Evolutionary conservation across 768 basidiomycete species (phyloP).

Genomic region (Pleurotus platypus): DNA sequence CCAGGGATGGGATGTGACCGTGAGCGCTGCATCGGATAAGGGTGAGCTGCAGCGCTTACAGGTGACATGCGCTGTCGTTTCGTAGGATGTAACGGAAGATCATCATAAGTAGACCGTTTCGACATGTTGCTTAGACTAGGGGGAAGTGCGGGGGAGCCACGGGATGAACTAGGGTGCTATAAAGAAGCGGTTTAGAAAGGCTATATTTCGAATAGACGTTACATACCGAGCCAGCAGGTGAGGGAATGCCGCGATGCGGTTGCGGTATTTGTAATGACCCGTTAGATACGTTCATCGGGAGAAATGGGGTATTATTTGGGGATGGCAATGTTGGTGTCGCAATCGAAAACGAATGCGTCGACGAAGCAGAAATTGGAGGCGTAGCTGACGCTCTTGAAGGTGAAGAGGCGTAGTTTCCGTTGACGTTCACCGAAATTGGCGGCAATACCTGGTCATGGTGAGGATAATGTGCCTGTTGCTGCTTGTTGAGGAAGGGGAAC

Average conservation of each 20-base stretch:
- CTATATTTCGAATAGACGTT: neutral
- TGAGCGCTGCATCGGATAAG: slow-evolving; percentile 5
- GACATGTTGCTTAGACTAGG: slow-evolving; percentile 6
- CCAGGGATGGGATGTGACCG: slow-evolving; percentile 1
- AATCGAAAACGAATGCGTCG: neutral
- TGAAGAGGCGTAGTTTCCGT: neutral
- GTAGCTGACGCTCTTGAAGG: slow-evolving; percentile 6
- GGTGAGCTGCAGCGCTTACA: neutral
- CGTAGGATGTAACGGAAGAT: slow-evolving; percentile 1
- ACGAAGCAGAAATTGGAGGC: slow-evolving; percentile 2
- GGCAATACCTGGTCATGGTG: slow-evolving; percentile 3
- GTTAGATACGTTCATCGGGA: slow-evolving; percentile 7
- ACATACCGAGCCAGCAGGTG: slow-evolving; percentile 2
- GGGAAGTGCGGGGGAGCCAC: slow-evolving; percentile 5
- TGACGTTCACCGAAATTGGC: slow-evolving; percentile 3
- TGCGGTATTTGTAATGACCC: neutral
- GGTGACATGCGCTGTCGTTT: slow-evolving; percentile 5
- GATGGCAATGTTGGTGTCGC: slow-evolving; percentile 1
- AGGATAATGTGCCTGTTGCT: slow-evolving; percentile 1
- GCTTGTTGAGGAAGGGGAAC: slow-evolving; percentile 12
- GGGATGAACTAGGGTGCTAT: slow-evolving; percentile 7
- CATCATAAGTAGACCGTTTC: slow-evolving; percentile 8
- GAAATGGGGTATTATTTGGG: slow-evolving; percentile 9
- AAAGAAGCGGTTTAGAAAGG: neutral
- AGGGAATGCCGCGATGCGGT: slow-evolving; percentile 7